A percentile compares a stretch with the other conserved stretches of the same genome.
Conservation (phyloP, 1,284 basidiomycete genomes). For the Sanghuangporus sanghuang region DNA sequence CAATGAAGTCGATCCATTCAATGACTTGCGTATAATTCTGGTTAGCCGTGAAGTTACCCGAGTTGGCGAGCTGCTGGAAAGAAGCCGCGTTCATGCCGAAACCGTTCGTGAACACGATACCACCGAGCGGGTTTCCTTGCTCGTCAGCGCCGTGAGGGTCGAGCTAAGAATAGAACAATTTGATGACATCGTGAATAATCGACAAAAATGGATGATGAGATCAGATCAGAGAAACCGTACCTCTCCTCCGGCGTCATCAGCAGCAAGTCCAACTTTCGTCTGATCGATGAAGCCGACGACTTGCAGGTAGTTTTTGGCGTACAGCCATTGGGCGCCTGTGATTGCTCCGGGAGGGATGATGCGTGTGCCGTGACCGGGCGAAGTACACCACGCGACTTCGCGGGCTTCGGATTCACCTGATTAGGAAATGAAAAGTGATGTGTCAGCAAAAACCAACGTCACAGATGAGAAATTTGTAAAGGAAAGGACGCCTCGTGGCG, state of each 20-base stretch:
- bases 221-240: neutral
- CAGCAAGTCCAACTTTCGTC: slow-evolving; percentile 25
- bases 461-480: neutral
- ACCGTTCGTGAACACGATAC: slow-evolving; percentile 34
- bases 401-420: slow-evolving; percentile 48
- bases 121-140: slow-evolving; percentile 35
- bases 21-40: slow-evolving; percentile 26
- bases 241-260: slow-evolving; percentile 27
- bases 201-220: neutral
- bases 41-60: slow-evolving; percentile 21
- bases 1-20: slow-evolving; percentile 32
- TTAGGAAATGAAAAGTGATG: neutral
- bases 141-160: slow-evolving; percentile 26
- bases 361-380: slow-evolving; percentile 48
- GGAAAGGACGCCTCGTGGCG: neutral
- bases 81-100: slow-evolving; percentile 19
- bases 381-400: slow-evolving; percentile 62
- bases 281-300: slow-evolving; percentile 31
- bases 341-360: slow-evolving; percentile 51
- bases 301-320: slow-evolving; percentile 28
- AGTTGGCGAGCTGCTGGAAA: slow-evolving; percentile 11
- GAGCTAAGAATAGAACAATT: slow-evolving; percentile 15
- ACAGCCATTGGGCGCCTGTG: slow-evolving; percentile 37
- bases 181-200: neutral
- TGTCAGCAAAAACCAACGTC: neutral